Evolutionary conservation across 2,329 filamentous ascomycete genomes (phyloP).

Genomic region (Microcyclosporella mali): DNA sequence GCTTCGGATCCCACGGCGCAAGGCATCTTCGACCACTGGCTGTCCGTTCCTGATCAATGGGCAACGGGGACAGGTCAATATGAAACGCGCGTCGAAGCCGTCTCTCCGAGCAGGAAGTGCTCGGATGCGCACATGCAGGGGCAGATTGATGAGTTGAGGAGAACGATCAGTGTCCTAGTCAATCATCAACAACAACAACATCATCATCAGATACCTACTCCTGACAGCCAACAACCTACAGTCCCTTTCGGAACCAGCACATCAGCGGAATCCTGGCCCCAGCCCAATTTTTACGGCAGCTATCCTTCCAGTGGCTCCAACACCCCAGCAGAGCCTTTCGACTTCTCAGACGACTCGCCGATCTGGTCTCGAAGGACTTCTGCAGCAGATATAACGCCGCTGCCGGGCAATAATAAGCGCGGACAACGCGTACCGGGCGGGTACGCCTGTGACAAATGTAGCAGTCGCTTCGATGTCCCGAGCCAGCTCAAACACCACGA

Average conservation of each 20-base stretch:
- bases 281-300: background rate
- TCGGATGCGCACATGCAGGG: background rate
- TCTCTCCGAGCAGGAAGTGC: too few species aligned
- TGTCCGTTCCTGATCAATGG: too few species aligned
- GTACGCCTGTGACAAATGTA: conserved; percentile 3
- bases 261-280: background rate
- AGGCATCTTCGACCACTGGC: too few species aligned
- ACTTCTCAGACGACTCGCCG: background rate
- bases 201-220: too few species aligned
- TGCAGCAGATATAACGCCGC: background rate
- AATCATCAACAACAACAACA: background rate
- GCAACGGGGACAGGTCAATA: too few species aligned
- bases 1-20: too few species aligned
- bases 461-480: conserved; percentile 3
- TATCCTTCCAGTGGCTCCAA: background rate
- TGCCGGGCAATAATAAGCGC: background rate
- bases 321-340: background rate
- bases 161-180: background rate
- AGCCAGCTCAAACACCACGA: conserved; percentile 5
- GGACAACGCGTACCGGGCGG: background rate
- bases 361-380: background rate
- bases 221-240: too few species aligned
- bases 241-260: too few species aligned
- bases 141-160: background rate
- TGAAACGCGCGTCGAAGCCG: too few species aligned